phyloP scores from a whole-genome alignment of 192 early-diverging fungal genomes.

The Linderina pennispora region DNA sequence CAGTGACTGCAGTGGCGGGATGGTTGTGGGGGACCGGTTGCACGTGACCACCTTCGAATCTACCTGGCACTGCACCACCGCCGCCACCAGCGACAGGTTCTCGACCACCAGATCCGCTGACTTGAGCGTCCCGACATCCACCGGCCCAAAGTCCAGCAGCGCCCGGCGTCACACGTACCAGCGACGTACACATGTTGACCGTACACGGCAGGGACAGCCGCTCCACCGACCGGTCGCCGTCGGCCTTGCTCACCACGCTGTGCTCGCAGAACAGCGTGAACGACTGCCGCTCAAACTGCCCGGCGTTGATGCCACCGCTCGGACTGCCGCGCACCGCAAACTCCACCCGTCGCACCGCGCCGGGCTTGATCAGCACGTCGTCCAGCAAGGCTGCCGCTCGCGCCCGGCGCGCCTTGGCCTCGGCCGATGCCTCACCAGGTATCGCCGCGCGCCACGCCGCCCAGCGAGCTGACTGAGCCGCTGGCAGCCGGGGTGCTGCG shows the following conservation, averaged over 20 bases:
- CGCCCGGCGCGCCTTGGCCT: neutral
- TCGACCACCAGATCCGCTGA: conserved; percentile 72
- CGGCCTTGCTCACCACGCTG: conserved; percentile 47
- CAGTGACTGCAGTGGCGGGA: conserved; percentile 66
- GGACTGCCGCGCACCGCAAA: conserved; percentile 59
- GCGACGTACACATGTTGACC: conserved; percentile 85
- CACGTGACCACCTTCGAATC: conserved; percentile 91
- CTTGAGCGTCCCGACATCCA: conserved; percentile 90
- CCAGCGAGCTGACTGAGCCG: no score
- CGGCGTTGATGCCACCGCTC: conserved; percentile 49
- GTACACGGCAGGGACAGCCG: conserved; percentile 77
- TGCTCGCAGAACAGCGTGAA: conserved; percentile 69
- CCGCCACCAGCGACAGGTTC: conserved; percentile 83
- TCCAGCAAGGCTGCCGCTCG: conserved; percentile 48
- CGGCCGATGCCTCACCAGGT: neutral
- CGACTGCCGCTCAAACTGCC: conserved; percentile 59
- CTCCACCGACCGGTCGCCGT: conserved; percentile 40
- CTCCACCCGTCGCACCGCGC: conserved; percentile 72
- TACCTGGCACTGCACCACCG: conserved; percentile 77
- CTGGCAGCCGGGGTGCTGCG: no score
- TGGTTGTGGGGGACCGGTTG: conserved; percentile 58
- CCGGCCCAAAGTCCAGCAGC: conserved; percentile 89
- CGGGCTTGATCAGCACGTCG: conserved; percentile 79
- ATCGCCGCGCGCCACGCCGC: neutral
- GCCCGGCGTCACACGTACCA: conserved; percentile 82